Evolutionary conservation across 805 yeast genomes (phyloP).

Genomic region (Wickerhamomyces tratensis): DNA sequence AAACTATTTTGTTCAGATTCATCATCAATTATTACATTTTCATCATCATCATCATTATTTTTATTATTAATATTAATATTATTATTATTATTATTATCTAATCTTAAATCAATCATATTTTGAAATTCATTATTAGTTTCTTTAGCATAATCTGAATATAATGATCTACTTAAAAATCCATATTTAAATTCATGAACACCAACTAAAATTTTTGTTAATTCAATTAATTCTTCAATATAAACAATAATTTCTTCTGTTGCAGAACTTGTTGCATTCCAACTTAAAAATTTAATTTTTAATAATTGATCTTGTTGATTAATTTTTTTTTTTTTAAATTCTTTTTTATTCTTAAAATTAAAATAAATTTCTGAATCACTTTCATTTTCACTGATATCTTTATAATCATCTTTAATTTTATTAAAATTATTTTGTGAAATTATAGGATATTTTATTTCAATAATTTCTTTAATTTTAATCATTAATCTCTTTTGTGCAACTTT

Average conservation of each 20-base stretch:
- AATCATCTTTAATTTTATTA: constrained; percentile 4
- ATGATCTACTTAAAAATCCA: constrained; percentile 39
- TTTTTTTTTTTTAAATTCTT: not conserved
- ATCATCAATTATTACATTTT: not conserved
- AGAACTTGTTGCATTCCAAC: constrained; percentile 43
- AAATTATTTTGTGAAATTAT: not conserved
- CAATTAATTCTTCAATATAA: constrained; percentile 36
- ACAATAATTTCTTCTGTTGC: constrained; percentile 40
- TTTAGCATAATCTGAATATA: constrained; percentile 32
- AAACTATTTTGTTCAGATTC: constrained; percentile 2
- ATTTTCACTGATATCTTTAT: too few species aligned
- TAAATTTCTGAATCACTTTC: constrained; percentile 16
- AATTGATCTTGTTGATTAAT: constrained; percentile 16
- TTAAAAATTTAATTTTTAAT: constrained; percentile 29
- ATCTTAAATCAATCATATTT: constrained; percentile 4
- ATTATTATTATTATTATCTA: constrained; percentile 2
- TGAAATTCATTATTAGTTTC: constrained; percentile 27
- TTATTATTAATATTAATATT: constrained; percentile 1
- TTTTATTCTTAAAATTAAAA: constrained; percentile 5
- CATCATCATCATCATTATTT: constrained; percentile 3
- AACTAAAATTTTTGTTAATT: constrained; percentile 30
- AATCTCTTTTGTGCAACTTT: constrained; percentile 37
- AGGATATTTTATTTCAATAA: constrained; percentile 20
- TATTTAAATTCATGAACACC: constrained; percentile 41
- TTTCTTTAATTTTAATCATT: constrained; percentile 31